These are phyloP conservation scores for Evansstolkia leycettana DNA, from an alignment of 495 filamentous ascomycete genomes.

Conservation along the genomic window DNA sequence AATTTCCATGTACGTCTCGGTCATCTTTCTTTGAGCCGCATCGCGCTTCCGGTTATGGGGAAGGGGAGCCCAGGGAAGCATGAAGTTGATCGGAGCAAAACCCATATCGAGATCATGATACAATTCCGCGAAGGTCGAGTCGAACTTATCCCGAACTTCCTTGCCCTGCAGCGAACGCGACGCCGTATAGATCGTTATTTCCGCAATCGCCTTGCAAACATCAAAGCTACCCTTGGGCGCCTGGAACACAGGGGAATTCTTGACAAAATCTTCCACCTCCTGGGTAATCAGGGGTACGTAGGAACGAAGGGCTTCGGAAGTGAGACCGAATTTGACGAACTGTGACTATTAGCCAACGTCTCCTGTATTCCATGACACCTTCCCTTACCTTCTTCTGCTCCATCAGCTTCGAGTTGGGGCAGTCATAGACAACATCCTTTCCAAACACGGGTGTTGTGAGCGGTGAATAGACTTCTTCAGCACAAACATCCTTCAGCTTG, in stretches of 20 bases:
- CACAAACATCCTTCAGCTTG: constrained; percentile 48
- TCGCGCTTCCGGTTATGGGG: constrained; percentile 52
- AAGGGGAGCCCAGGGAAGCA: constrained; percentile 49
- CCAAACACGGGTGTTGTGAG: constrained; percentile 54
- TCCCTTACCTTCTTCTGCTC: constrained; percentile 51
- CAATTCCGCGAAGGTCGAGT: constrained; percentile 48
- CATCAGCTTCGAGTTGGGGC: constrained; percentile 54
- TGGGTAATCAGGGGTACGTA: constrained; percentile 45
- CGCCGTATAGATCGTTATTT: constrained; percentile 56
- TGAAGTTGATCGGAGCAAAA: constrained; percentile 54
- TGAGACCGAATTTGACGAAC: constrained; percentile 57
- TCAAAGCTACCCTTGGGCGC: constrained; percentile 35
- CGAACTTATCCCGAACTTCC: constrained; percentile 49
- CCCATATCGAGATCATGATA: constrained; percentile 58
- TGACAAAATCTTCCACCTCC: constrained; percentile 41
- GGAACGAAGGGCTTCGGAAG: constrained; percentile 46
- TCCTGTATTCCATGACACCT: too few relatives aligned
- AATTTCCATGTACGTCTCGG: constrained; percentile 47
- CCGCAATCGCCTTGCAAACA: constrained; percentile 41
- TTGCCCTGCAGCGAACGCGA: constrained; percentile 53
- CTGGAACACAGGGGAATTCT: constrained; percentile 33
- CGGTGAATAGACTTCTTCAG: constrained; percentile 51
- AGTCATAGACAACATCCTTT: constrained; percentile 52
- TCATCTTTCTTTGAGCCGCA: constrained; percentile 42
- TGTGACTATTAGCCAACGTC: constrained; percentile 12